Conservation (phyloP, 2,329 filamentous ascomycete genomes). For the Colletotrichum sp. region DNA sequence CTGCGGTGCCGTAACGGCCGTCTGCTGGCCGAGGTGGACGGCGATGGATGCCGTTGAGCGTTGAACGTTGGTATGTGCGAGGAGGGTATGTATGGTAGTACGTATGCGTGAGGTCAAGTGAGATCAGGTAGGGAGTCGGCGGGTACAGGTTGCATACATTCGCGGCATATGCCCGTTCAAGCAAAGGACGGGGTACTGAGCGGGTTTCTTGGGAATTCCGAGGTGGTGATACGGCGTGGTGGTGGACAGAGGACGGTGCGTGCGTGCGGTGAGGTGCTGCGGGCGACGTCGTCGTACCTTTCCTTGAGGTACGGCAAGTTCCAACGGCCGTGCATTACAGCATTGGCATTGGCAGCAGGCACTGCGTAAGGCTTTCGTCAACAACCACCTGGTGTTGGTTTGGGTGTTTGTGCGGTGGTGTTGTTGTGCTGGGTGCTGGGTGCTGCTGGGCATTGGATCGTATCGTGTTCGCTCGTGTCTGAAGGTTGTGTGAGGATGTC, state of each 20-base stretch:
- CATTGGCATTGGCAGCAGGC: neutral
- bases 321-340: neutral
- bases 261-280: neutral
- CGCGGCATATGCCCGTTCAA: constrained; percentile 9
- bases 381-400: neutral
- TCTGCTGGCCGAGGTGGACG: neutral
- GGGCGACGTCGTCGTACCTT: neutral
- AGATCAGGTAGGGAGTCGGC: neutral
- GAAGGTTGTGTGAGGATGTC: constrained; percentile 22
- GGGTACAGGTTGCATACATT: constrained; percentile 7
- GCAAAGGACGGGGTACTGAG: neutral
- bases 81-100: neutral
- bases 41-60: neutral
- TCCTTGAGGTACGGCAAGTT: neutral
- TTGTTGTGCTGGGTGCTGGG: neutral
- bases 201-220: neutral
- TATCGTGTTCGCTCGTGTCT: constrained; percentile 11
- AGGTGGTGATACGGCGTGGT: neutral
- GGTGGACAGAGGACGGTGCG: neutral
- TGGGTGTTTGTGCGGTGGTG: neutral
- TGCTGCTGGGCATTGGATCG: neutral
- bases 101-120: neutral
- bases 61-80: neutral
- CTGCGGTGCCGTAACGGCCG: neutral
- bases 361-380: neutral